A percentile compares a stretch with the other conserved stretches of the same genome.
Conservation (phyloP, 2,329 filamentous ascomycete genomes). For the Cytospora piceicola region DNA sequence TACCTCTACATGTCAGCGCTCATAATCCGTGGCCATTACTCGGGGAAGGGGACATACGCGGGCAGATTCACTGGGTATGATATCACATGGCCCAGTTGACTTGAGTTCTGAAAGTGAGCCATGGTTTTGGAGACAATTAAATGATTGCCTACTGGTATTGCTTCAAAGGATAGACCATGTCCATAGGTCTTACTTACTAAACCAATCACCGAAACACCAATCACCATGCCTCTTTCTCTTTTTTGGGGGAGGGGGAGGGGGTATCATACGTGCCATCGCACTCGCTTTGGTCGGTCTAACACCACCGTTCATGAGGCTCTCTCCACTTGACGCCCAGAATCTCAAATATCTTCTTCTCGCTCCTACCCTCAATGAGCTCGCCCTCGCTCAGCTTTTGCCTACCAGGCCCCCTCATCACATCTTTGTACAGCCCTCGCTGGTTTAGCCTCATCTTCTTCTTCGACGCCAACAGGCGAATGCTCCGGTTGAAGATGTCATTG, state of each 20-base stretch:
- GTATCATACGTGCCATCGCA: not conserved
- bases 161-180: too few relatives aligned
- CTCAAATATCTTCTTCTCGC: conserved; percentile 82
- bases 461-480: conserved; percentile 73
- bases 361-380: conserved; percentile 70
- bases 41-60: too few relatives aligned
- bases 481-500: conserved; percentile 92
- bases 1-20: too few relatives aligned
- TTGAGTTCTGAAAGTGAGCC: too few relatives aligned
- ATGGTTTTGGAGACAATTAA: too few relatives aligned
- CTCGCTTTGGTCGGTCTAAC: conserved; percentile 50
- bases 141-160: too few relatives aligned
- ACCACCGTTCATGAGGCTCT: conserved; percentile 75
- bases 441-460: conserved; percentile 85
- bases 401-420: conserved; percentile 64
- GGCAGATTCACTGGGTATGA: too few relatives aligned
- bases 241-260: not conserved
- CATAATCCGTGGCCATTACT: too few relatives aligned
- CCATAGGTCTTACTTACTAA: too few relatives aligned
- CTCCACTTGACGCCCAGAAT: conserved; percentile 83
- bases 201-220: too few relatives aligned
- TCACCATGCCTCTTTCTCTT: too few relatives aligned
- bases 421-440: conserved; percentile 76
- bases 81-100: too few relatives aligned
- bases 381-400: conserved; percentile 68